Evolutionary conservation across 805 yeast genomes (phyloP), one percentile per base, ranked within the genome.

Genomic region (Sugiyamaella marilandica): DNA sequence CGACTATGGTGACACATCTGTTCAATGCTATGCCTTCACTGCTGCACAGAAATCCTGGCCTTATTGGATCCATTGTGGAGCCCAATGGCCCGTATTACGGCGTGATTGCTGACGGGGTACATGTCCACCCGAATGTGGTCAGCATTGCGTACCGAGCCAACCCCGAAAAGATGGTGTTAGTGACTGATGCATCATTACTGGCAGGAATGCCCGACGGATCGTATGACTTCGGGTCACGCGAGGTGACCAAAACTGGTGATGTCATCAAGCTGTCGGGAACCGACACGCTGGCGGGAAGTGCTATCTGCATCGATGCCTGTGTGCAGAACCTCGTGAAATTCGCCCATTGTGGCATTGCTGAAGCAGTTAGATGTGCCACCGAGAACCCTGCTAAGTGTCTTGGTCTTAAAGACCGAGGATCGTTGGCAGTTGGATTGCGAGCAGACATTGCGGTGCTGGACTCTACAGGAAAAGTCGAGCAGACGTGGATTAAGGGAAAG

Each of bases 141-240:
- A 16, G 19, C 24, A 39, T 39, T 9, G 43, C 43, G 24, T 39
- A n/a, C 24, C 19, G 43, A 39, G 43, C 43, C 2, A 39, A 39
- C 21, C 43, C 43, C 2, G 43, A 39, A 21, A 39, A 39, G 43
- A 39, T 39, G 43, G 43, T 39, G 14, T 16, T 39, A 24, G 43
- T 39, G 7, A 39, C 43, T 13, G 43, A 39, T 39, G 43, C 43
- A 5, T 39, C 43, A 13, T 10, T 39, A 5, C 24, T 39, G 16
- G 43, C 43, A 10, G 43, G 43, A 14, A 39, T 39, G 43, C 24
- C 19, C 11, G 43, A 39, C 19, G 43, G 43, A 16, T 2, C 43
- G 8, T 39, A 39, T 10, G 24, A 39, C 7, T 39, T 39, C 43
- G 43, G 24, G 19, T 4, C 43, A 3, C 19, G 43, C 14, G 13